Evolutionary conservation across 371 early-diverging fungal genomes (phyloP), one percentile per base, ranked within the genome.

Genomic region (Circinella minor): DNA sequence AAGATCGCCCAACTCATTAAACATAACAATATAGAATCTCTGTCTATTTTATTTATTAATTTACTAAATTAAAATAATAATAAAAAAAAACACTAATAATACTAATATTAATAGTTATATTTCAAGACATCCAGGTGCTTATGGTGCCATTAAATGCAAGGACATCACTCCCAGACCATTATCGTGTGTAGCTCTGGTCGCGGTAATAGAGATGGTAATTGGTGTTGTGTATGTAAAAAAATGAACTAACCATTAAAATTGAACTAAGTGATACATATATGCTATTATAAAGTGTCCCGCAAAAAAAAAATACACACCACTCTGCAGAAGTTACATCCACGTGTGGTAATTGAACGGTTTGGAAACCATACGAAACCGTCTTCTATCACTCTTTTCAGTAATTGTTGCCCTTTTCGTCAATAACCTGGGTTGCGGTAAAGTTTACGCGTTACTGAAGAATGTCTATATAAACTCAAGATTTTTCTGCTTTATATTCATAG

Each of bases 371-470:
- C 4, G 18, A 11, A 57, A 9, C 34, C 34, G 8, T 34, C 36
- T 57, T 18, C 27, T 34, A 17, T 2, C 27, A 15, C 57, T 57
- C 27, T 27, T 57, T 57, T 57, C 34, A 57, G 57, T 7, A 57
- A 57, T 57, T 57, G 57, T 57, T 57, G 57, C 57, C 57, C 9
- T 6, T 57, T 34, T 57, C 10, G 57, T 27, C 27, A 27, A 27
- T 27, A 27, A 27, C 2, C 27, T 27, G 27, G 27, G 36, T 5
- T 17, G 10, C 57, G 20, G 11, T 57, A 34, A 57, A 34, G 34
- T 34, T 57, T 57, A 57, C 34, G 57, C 57, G 34, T 11, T 5
- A 57, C 20, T 51, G 51, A 51, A 51, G 27, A 51, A 51, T 15
- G 15, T 51, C n/a, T 51, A 51, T 51, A 51, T 13, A 51, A 51